A percentile compares a stretch with the other conserved stretches of the same genome.
Conservation (phyloP, 2,329 filamentous ascomycete species). For the Ophiocordyceps sinensis region DNA sequence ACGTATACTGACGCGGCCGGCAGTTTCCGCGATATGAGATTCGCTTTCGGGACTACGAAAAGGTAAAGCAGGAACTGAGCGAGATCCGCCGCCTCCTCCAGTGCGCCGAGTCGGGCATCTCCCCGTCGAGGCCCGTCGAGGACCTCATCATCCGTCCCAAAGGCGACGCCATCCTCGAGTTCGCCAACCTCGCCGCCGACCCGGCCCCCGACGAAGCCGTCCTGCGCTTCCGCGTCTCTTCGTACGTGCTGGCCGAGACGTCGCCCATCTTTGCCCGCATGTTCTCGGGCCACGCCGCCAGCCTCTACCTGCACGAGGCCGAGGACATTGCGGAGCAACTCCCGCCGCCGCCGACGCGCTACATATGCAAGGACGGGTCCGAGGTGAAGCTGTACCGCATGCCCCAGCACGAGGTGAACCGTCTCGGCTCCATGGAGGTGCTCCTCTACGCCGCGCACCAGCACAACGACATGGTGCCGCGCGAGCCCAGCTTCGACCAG, state of each 20-base stretch:
- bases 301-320: conserved; percentile 19
- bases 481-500: conserved; percentile 29
- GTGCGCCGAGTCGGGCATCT: conserved; percentile 24
- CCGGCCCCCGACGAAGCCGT: conserved; percentile 19
- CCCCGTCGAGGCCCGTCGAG: conserved; percentile 21
- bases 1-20: neutral
- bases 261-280: conserved; percentile 37
- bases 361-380: conserved; percentile 26
- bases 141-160: conserved; percentile 28
- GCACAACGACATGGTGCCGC: conserved; percentile 30
- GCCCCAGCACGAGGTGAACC: conserved; percentile 34
- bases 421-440: conserved; percentile 25
- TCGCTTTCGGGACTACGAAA: conserved; percentile 32
- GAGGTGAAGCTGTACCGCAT: conserved; percentile 34
- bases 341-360: conserved; percentile 19
- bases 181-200: conserved; percentile 26
- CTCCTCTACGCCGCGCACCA: conserved; percentile 37
- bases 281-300: conserved; percentile 20
- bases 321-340: conserved; percentile 20
- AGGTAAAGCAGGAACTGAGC: conserved; percentile 24
- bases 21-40: conserved; percentile 30
- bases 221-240: conserved; percentile 35
- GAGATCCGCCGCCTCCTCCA: conserved; percentile 26
- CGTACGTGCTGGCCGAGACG: conserved; percentile 32
- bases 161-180: conserved; percentile 38